Evolutionary conservation across 352 stramenopile genomes (phyloP).

Genomic region (Pythium coloratum): DNA sequence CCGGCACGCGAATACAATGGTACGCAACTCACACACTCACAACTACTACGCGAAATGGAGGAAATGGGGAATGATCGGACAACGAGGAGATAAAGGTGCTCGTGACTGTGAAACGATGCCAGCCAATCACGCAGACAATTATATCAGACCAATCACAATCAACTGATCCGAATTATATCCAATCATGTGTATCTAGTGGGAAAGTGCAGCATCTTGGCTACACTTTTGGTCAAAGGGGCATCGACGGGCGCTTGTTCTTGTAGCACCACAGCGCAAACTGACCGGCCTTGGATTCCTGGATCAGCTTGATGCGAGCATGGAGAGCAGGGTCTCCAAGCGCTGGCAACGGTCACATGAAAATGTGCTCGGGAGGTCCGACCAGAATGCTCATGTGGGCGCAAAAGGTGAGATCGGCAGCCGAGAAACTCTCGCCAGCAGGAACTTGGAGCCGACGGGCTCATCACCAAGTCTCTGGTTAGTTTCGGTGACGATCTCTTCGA

Average conservation of each 20-base stretch:
- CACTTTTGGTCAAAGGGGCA: not conserved
- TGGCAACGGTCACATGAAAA: conserved; percentile 38
- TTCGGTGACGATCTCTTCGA: conserved; percentile 1
- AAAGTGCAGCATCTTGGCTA: not conserved
- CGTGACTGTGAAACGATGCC: conserved; percentile 16
- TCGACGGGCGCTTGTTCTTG: conserved; percentile 40
- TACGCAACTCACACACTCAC: conserved; percentile 7
- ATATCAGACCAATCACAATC: conserved; percentile 25
- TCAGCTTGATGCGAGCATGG: conserved; percentile 31
- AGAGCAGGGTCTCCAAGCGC: conserved; percentile 31
- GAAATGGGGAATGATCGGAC: no score
- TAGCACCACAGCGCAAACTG: conserved; percentile 60
- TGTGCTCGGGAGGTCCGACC: conserved; percentile 37
- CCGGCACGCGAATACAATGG: conserved; percentile 17
- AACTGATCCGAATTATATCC: conserved; percentile 7
- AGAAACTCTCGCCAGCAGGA: conserved; percentile 42
- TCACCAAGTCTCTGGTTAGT: conserved; percentile 29
- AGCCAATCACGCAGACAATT: conserved; percentile 11
- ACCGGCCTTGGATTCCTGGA: conserved; percentile 39
- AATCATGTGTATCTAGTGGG: conserved; percentile 4
- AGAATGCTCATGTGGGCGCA: conserved; percentile 51
- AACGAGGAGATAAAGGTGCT: no score
- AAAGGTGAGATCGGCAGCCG: conserved; percentile 53
- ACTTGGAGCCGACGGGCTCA: conserved; percentile 37
- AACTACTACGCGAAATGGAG: no score